Conservation (phyloP, 306 rosid genomes). For the Citrullus amarus region DNA sequence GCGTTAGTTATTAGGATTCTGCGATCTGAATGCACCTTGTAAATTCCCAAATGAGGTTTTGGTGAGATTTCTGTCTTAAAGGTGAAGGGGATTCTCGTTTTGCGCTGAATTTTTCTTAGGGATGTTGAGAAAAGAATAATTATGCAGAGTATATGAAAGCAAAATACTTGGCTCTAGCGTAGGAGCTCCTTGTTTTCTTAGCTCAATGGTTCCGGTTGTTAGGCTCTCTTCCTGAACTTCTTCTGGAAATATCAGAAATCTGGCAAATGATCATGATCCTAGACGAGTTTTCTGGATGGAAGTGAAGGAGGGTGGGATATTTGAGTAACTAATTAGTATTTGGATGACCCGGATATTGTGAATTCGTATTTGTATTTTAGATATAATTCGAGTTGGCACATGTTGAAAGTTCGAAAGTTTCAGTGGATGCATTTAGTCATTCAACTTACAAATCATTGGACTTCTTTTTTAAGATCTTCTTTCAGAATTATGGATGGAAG, state of each 20-base stretch:
- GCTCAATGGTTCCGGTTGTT: background rate
- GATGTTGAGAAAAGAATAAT: background rate
- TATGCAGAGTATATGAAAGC: background rate
- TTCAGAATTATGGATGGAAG: too few relatives aligned
- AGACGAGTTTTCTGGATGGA: background rate
- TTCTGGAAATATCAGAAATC: background rate
- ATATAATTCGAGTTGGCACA: background rate
- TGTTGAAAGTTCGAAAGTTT: background rate
- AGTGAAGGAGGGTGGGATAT: background rate
- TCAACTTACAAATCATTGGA: background rate
- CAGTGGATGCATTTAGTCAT: background rate
- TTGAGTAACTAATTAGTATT: background rate
- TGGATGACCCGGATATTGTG: background rate
- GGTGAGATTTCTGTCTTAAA: background rate
- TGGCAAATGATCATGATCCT: background rate
- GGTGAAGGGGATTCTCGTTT: background rate
- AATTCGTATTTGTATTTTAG: background rate
- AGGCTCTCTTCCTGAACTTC: background rate
- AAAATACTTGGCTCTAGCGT: background rate
- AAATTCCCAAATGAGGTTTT: background rate
- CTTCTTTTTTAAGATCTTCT: background rate
- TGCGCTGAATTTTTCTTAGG: background rate
- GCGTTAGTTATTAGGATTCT: background rate
- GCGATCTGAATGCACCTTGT: background rate
- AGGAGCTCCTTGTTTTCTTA: background rate